Evolutionary conservation across 129 eudicot species (phyloP), one percentile per base, ranked within the genome.

Genomic region (Flaveria robusta): DNA sequence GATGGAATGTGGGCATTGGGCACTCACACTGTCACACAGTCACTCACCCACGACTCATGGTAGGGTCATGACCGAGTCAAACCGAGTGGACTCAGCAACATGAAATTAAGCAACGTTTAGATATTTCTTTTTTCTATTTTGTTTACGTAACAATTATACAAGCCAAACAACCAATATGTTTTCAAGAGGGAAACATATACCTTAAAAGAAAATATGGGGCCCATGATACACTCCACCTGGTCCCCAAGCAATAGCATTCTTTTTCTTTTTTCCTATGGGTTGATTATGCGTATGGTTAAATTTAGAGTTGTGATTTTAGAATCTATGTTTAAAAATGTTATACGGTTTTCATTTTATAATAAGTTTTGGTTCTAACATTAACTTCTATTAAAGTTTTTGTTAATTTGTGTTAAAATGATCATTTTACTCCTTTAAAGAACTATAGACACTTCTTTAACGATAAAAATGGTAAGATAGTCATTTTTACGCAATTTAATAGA

Each of bases 131-230:
- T 27, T 59, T 70, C 24, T 43, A n/a, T 46, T 47, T 49, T 70
- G 62, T 49, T 12, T 45, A 15, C 47, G 41, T 70, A 18, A 41
- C 39, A 34, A 29, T 0, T 19, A 66, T 41, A 10, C 46, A 52
- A 52, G 74, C 74, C 74, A 70, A 70, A 15, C 45, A 47, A 70
- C 45, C 24, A 34, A 70, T 46, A 22, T 70, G 74, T 70, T 70
- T 47, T 46, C 74, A 15, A 24, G 20, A 29, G 59, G 60, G 74
- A 70, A 70, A 70, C 65, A 58, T 23, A 58, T 16, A 58, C 65
- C 65, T 14, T 58, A 22, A 23, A 23, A 59, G 16, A 59, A 59
- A 22, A 22, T 59, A 43, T 63, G 68, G 68, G 45, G 13, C 20
- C 74, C 54, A 27, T 10, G 23, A 70, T 63, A 27, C 22, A 63